Base-by-base conservation (phyloP, 345 rosid species). In the Rhodamnia argentea region DNA sequence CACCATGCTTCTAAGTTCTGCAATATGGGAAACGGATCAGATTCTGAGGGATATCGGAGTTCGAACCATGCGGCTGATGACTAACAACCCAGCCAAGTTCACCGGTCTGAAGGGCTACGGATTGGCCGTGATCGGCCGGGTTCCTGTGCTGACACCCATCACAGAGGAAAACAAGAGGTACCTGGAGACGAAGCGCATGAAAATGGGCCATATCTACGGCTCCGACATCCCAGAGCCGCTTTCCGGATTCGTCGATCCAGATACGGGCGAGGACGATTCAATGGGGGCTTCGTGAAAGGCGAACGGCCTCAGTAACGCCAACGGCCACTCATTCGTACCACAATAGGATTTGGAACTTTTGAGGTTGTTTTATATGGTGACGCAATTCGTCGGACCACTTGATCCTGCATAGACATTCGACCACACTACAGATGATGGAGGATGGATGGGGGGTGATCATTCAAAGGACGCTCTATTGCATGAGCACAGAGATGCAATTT, bases 81-180 rank as follows among this genome's bases (percentile, higher is more conserved):
- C 99, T 2, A 96, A 95, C 91, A 96, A 96, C 59, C 98, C 99
- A 0, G 95, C 99, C 32, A 96, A 96, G 92, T 96, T 95, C 92
- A 90, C 90, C 0, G 98, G 99, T 6, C 89, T 95, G 90, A 96
- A 92, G 85, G 98, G 98, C 52, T 94, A 94, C 13, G 98, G 98
- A 47, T 89, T 95, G 82, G 96, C 99, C 6, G 98, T 94, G n/a
- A 88, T 94, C 7, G 96, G 96, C 16, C 87, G 98, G 86, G 96
- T 95, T 75, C 96, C 99, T 9, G 91, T 95, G 52, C 89, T 95
- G 92, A 96, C 99, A 50, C 90, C 95, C 54, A 90, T 94, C 64
- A 96, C 99, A 4, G 94, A 89, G 86, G 99, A 96, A 86, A 96
- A 96, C 89, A 93, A 89, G 90, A 92, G 88, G 85, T 96, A 95